Evolutionary conservation across 2,329 filamentous ascomycete species (phyloP), one percentile per base, ranked within the genome.

Genomic region (Claviceps pazoutovae): DNA sequence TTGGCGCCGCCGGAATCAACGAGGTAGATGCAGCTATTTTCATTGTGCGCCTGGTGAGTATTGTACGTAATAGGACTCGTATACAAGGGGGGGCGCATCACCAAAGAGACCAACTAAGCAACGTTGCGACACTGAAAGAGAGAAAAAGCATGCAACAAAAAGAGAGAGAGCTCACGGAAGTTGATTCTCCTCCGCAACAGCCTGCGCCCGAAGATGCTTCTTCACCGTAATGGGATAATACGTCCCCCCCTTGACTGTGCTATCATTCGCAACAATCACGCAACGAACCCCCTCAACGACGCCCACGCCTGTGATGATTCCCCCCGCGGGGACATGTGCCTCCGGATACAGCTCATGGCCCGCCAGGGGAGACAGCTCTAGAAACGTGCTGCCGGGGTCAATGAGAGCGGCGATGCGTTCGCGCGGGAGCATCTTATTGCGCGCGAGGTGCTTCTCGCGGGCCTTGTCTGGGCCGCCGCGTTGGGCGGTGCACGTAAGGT

Each of bases 141-240:
- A 3, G 3, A 19, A 19, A 1, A 9, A 19, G 3, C 7, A 41
- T 2, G 16, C 7, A 1, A 41, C 8, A 1, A 11, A 41, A 41
- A n/a, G 13, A 36, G 8, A 19, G 23, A 42, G 19, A 7, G 14
- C 41, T 45, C 65, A 83, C 80, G 80, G 80, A 42, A 83, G 67
- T 45, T 78, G 83, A 67, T 97, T 97, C 66, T 97, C 88, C 57
- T 87, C 80, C 0, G 91, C 91, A 56, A 97, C 86, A 30, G 86
- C 83, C 68, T 98, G 93, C 4, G 91, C 91, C 56, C 91, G 81
- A 16, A 97, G 74, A 67, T 97, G 93, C 74, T 98, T 98, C 74
- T 96, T 96, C 54, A 97, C 88, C 0, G 91, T 98, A 60, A 97
- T 88, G 1, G 91, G 91, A 64, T 91, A 97, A 70, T 98, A 98